A percentile compares a stretch with the other conserved stretches of the same genome.
phyloP scores from a whole-genome alignment of 768 basidiomycete genomes.

The Ephemerocybe angulata region DNA sequence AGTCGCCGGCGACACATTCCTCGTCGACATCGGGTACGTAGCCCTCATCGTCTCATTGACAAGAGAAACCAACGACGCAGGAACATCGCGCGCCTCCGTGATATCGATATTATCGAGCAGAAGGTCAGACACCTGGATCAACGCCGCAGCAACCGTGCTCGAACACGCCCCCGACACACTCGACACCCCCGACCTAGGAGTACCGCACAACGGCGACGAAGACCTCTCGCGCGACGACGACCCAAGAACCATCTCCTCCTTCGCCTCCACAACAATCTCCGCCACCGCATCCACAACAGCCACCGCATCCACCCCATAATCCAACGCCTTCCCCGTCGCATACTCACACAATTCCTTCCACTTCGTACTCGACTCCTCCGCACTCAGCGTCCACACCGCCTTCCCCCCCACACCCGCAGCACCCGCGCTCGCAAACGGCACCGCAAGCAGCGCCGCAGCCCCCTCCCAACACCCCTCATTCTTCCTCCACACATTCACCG shows the following conservation, averaged over 20 bases:
- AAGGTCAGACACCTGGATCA: slow-evolving; percentile 53
- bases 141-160: background rate
- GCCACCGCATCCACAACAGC: slow-evolving; percentile 59
- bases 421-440: slow-evolving; percentile 60
- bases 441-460: slow-evolving; percentile 47
- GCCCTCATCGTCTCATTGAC: slow-evolving; percentile 55
- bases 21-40: slow-evolving; percentile 63
- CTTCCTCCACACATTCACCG: slow-evolving; percentile 53
- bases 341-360: slow-evolving; percentile 61
- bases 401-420: slow-evolving; percentile 3
- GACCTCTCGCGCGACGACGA: slow-evolving; percentile 28
- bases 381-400: slow-evolving; percentile 47
- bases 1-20: slow-evolving; percentile 48
- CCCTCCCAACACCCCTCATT: slow-evolving; percentile 52
- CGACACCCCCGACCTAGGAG: slow-evolving; percentile 15
- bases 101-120: slow-evolving; percentile 54
- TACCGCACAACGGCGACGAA: slow-evolving; percentile 24
- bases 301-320: slow-evolving; percentile 52
- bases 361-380: slow-evolving; percentile 48
- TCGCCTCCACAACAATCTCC: slow-evolving; percentile 36
- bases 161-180: background rate
- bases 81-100: slow-evolving; percentile 48
- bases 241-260: slow-evolving; percentile 15
- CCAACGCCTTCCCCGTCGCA: slow-evolving; percentile 53
- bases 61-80: slow-evolving; percentile 52